Evolutionary conservation across 495 filamentous ascomycete genomes (phyloP), one percentile per base, ranked within the genome.

Genomic region (Podospora pseudocomata): DNA sequence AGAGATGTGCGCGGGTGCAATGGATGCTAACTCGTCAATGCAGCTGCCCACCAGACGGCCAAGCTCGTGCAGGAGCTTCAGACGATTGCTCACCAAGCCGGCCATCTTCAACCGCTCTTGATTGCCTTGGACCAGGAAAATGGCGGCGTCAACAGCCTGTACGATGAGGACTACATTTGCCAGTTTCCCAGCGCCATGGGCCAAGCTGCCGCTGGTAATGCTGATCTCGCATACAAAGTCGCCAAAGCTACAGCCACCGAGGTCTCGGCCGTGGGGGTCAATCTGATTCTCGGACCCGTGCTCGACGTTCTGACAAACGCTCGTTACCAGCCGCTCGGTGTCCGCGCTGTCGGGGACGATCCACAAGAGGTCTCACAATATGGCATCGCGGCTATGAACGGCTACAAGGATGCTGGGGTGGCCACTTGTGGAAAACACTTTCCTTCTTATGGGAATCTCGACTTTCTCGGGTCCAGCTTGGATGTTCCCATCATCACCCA

Each of bases 171-270:
- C 68, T 93, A 91, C 77, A 92, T 97, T 71, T 90, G 91, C 67
- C 93, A 97, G 74, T 97, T 94, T 70, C 93, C 93, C 19, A 93
- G 90, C 71, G 89, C 92, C 61, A 97, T 97, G 93, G 93, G 92
- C 39, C 85, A 96, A 68, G 91, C 92, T 19, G 93, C 93, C 1
- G 92, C 92, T 11, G 91, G 92, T 3, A 93, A 89, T 9, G 88
- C 87, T 27, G 82, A 91, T 15, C 78, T 96, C 55, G 90, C 92
- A 23, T 93, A 90, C 76, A 88, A 91, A 66, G 86, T 97, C 62
- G 92, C 92, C 65, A 89, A 91, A 77, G 93, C 93, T 15, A 97
- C 93, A 0, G 93, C 91, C 11, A 89, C 92, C 72, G 93, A 96
- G 76, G 85, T 96, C 34, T 88, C 88, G 30, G 90, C 93, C 26